Evolutionary conservation across 805 yeast species (phyloP), one percentile per base, ranked within the genome.

Genomic region (Pichia manshurica): DNA sequence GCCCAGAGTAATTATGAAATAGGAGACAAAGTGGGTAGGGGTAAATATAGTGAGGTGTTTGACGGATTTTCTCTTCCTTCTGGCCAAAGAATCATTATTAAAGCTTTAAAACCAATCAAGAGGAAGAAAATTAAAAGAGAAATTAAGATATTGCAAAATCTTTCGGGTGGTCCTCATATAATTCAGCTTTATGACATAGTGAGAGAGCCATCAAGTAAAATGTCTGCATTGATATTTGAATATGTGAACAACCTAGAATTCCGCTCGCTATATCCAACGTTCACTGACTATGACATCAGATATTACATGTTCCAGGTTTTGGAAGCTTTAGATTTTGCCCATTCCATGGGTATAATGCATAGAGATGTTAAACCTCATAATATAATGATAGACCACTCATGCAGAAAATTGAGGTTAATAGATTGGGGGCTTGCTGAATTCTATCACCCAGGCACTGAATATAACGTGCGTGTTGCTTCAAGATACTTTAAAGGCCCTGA

Each of bases 351-450:
- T 20, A 87, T 90, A 51, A 89, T 90, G 81, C 97, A 90, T 62
- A 75, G 97, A 63, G 97, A 90, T 66, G 96, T 90, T 47, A 90
- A 90, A 66, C 97, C 97, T 10, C 96, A 90, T 60, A 90, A 90
- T 65, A 86, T 90, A 53, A 90, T 90, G 96, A 90, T 90, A 56
- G 96, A 90, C 65, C 96, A 87, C 47, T 69, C 74, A 51, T 75
- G 73, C 52, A 80, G 70, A 64, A 79, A 77, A 59, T 69, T 90
- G 56, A 77, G 96, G 53, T 75, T 89, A 54, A 89, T 90, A 46
- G 97, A 90, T 66, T 90, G 96, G 96, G 97, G 97, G 7, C 69
- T 90, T 45, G 96, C 97, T 8, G 97, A 90, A 64, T 89, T 87
- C 62, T 89, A 89, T 61, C 96, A 90, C 62, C 81, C 87, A 21